Evolutionary conservation across 2,329 filamentous ascomycete species (phyloP).

Genomic region (Fusarium devonianum): DNA sequence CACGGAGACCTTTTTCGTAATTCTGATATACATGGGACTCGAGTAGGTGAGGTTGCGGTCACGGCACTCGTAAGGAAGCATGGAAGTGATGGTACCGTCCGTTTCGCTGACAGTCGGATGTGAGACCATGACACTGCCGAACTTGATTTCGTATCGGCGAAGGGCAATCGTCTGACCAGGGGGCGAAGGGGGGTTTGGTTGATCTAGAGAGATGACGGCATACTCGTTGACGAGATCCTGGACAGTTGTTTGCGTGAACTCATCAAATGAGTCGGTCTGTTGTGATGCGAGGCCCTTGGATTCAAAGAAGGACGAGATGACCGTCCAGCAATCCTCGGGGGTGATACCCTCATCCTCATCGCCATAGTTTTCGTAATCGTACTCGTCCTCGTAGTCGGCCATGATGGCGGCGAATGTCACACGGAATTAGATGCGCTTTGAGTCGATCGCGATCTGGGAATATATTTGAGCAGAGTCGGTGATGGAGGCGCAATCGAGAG

Average conservation of each 20-base stretch:
- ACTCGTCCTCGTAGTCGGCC: constrained; percentile 64
- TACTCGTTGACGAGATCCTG: constrained; percentile 95
- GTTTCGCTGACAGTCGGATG: constrained; percentile 92
- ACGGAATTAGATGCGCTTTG: neutral
- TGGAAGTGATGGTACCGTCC: constrained; percentile 83
- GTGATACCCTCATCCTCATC: constrained; percentile 79
- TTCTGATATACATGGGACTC: constrained; percentile 86
- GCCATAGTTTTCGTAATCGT: constrained; percentile 74
- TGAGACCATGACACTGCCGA: constrained; percentile 87
- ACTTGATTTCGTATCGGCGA: constrained; percentile 93
- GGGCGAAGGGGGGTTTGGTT: constrained; percentile 79
- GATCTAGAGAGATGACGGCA: constrained; percentile 88
- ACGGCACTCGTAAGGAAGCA: constrained; percentile 94
- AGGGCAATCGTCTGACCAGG: constrained; percentile 83
- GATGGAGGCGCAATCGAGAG: constrained; percentile 16
- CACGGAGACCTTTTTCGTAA: constrained; percentile 83
- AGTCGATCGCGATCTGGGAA: constrained; percentile 19
- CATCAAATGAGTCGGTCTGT: constrained; percentile 97
- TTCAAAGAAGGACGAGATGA: constrained; percentile 97
- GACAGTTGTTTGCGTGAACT: constrained; percentile 93
- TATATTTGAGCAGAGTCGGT: neutral
- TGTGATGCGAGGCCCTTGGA: constrained; percentile 95
- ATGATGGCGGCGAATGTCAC: constrained; percentile 46
- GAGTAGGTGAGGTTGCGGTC: constrained; percentile 96
- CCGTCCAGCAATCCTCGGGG: constrained; percentile 97